A percentile compares a stretch with the other conserved stretches of the same genome.
These are phyloP conservation scores for Diaporthe helianthi DNA, from an alignment of 2,329 filamentous ascomycete species.

Conservation along the genomic window DNA sequence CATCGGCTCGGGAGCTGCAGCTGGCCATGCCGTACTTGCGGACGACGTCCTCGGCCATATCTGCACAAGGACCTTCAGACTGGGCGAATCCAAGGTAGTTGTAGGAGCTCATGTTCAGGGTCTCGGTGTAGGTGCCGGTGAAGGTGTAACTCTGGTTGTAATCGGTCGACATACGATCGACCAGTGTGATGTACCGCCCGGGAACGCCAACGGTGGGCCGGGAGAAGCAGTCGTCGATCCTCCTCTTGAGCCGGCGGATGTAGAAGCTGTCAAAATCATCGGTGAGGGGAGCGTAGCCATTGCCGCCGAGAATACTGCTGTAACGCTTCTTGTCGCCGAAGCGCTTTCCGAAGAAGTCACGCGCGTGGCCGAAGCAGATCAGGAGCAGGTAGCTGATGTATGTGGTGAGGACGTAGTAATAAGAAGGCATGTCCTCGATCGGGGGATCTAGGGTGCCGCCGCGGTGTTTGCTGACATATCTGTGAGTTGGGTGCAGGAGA, in stretches of 20 bases:
- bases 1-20: constrained; percentile 81
- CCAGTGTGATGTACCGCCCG: constrained; percentile 88
- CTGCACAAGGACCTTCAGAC: constrained; percentile 94
- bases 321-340: constrained; percentile 86
- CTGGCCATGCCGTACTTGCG: constrained; percentile 85
- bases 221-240: constrained; percentile 96
- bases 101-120: constrained; percentile 98
- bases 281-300: constrained; percentile 94
- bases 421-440: constrained; percentile 92
- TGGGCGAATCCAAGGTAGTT: constrained; percentile 99
- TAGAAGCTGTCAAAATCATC: constrained; percentile 99
- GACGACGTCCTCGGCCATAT: constrained; percentile 85
- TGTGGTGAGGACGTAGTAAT: constrained; percentile 95
- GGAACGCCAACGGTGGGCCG: constrained; percentile 92
- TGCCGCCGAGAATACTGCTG: constrained; percentile 78
- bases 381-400: constrained; percentile 98
- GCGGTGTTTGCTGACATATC: constrained; percentile 87
- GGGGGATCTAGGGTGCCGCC: constrained; percentile 82
- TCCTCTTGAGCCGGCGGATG: constrained; percentile 87
- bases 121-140: constrained; percentile 90
- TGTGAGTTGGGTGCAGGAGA: constrained; percentile 78
- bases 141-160: constrained; percentile 90
- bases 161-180: constrained; percentile 90
- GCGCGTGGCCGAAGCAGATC: constrained; percentile 92
- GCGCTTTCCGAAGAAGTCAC: constrained; percentile 97